Base-by-base conservation (phyloP, 306 rosid species). In the Potentilla sterilis region DNA sequence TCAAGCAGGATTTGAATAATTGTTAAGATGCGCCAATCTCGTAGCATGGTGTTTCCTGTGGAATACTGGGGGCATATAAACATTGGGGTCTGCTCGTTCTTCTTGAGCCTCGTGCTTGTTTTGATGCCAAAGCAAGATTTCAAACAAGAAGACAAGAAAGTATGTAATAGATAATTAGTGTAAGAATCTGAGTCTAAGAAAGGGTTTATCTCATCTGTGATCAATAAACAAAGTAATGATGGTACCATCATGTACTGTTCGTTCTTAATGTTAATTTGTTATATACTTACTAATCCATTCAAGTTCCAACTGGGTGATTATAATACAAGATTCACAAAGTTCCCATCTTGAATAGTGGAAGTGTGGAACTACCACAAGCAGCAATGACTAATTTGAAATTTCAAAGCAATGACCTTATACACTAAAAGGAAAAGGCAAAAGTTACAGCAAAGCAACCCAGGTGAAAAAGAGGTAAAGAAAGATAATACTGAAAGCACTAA, bases 71-170 rank as follows among this genome's bases (percentile, higher is more conserved):
- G 46, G 41, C 34, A 47, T 18, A 32, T n/a, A 40, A 24, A 5
- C 57, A 44, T 32, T 32, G 70, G 78, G 43, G 13, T 61, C 28
- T 62, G 70, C 51, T 32, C 22, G 19, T 59, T 44, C 70, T 74
- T 62, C 49, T 64, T 15, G 65, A 15, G 73, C 73, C 24, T 24
- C 65, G 79, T 21, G 73, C 73, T 5, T 51, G 49, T 49, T n/a
- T 67, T 42, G 42, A 40, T 41, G 28, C 67, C 38, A 41, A 52
- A 52, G 6, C 10, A 2, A 37, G 21, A 18, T 28, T 46, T 44
- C 38, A 5, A 32, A 61, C 34, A 43, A 61, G 3, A 43, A 58
- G 69, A 32, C 44, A 10, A 42, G 34, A 58, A 58, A 24, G 10
- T 47, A 9, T 14, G 74, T 16, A 67, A 7, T 21, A 67, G 22